Conservation (phyloP, 805 yeast species). For the Wickerhamomyces chaumierensis region DNA sequence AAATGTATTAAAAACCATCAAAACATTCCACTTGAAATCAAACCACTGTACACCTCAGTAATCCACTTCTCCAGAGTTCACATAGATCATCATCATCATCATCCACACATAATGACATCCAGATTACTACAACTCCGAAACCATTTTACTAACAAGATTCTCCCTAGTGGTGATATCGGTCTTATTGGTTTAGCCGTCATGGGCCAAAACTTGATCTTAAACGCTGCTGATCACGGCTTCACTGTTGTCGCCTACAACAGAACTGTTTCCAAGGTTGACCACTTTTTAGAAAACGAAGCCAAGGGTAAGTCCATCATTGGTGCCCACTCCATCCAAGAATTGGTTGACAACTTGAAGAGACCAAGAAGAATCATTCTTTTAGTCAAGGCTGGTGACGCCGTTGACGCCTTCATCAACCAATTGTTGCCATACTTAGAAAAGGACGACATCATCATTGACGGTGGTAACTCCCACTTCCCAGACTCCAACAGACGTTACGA, state of each 20-base stretch:
- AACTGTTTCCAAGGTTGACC: constrained; percentile 92
- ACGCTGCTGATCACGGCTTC: constrained; percentile 98
- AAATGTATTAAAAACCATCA: too few species aligned
- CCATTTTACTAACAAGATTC: constrained; percentile 8
- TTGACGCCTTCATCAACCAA: constrained; percentile 82
- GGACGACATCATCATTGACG: constrained; percentile 97
- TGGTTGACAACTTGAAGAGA: constrained; percentile 80
- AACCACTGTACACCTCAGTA: neutral
- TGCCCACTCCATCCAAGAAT: constrained; percentile 86
- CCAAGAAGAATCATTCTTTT: constrained; percentile 92
- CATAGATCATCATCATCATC: too few species aligned
- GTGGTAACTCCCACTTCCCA: constrained; percentile 99
- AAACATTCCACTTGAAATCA: too few species aligned
- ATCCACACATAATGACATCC: constrained; percentile 1
- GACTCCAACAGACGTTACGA: constrained; percentile 95
- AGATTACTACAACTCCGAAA: constrained; percentile 6
- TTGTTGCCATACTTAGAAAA: constrained; percentile 84
- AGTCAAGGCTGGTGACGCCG: constrained; percentile 96
- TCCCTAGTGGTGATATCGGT: constrained; percentile 82
- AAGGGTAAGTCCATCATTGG: constrained; percentile 95
- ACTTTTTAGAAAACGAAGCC: constrained; percentile 87
- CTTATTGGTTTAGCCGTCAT: constrained; percentile 98
- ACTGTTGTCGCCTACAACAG: constrained; percentile 98
- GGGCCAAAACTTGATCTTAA: constrained; percentile 97
- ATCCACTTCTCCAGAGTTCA: too few species aligned